Conservation (phyloP, 257 asterid species). For the Linderniella brevidens region DNA sequence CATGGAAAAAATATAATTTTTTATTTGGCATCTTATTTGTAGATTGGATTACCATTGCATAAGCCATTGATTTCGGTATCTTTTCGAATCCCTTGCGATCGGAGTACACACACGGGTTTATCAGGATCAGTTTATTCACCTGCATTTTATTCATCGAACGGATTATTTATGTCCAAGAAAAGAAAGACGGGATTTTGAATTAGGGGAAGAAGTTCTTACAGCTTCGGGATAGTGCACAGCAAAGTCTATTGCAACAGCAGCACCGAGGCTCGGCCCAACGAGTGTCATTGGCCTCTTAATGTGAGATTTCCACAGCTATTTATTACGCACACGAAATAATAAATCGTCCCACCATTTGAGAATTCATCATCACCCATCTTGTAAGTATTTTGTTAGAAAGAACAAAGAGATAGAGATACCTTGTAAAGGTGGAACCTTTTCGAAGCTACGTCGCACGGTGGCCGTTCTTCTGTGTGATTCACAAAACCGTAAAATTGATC, state of each 20-base stretch:
- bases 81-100: slow-evolving; percentile 35
- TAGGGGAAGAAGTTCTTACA: slow-evolving; percentile 18
- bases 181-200: not conserved
- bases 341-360: not conserved
- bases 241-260: slow-evolving; percentile 72
- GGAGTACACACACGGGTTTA: slow-evolving; percentile 46
- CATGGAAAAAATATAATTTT: not conserved
- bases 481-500: not conserved
- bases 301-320: slow-evolving; percentile 61
- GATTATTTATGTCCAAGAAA: too few relatives aligned
- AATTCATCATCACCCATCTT: not conserved
- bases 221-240: slow-evolving; percentile 72
- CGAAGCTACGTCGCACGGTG: slow-evolving; percentile 55
- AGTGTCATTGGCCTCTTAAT: slow-evolving; percentile 59
- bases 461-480: slow-evolving; percentile 26
- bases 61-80: slow-evolving; percentile 44
- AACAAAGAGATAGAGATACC: slow-evolving; percentile 9
- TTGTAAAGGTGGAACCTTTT: slow-evolving; percentile 54
- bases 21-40: not conserved
- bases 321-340: not conserved
- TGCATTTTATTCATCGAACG: slow-evolving; percentile 10
- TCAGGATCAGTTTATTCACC: slow-evolving; percentile 57
- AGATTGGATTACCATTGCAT: slow-evolving; percentile 35
- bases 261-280: slow-evolving; percentile 88
- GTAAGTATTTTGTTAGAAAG: not conserved